Conservation (phyloP, 768 basidiomycete genomes). For the Plicaturopsis crispa region DNA sequence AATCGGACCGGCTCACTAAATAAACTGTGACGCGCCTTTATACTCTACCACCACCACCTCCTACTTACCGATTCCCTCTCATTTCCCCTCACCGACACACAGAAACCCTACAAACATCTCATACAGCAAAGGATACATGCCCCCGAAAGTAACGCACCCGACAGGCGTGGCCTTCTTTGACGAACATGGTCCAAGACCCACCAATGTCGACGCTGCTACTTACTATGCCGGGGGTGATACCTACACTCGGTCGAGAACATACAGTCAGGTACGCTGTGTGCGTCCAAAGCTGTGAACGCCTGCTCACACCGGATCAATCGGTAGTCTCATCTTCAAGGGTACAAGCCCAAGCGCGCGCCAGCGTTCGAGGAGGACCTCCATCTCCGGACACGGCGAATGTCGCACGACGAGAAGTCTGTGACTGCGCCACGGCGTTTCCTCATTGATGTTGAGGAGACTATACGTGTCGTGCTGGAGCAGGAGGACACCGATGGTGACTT, state of each 20-base stretch:
- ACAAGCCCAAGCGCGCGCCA: slow-evolving; percentile 62
- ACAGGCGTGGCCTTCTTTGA: no score
- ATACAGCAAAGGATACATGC: no score
- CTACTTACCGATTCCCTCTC: no score
- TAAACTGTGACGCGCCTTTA: no score
- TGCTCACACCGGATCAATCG: slow-evolving; percentile 10
- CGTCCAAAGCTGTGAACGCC: slow-evolving; percentile 5
- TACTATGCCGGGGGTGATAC: slow-evolving; percentile 82
- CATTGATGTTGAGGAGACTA: slow-evolving; percentile 97
- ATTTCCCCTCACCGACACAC: no score
- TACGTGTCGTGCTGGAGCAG: slow-evolving; percentile 92
- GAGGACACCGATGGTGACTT: slow-evolving; percentile 98
- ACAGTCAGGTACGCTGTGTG: slow-evolving; percentile 62
- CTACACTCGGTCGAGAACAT: slow-evolving; percentile 79
- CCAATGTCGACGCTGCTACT: slow-evolving; percentile 62
- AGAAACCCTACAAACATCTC: no score
- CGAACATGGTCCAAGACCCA: slow-evolving; percentile 29
- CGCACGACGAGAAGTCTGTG: slow-evolving; percentile 86
- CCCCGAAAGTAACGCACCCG: slow-evolving; percentile 59
- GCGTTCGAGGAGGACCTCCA: slow-evolving; percentile 76
- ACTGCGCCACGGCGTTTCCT: slow-evolving; percentile 78
- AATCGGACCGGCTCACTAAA: no score
- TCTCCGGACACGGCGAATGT: slow-evolving; percentile 68
- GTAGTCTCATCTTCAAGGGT: slow-evolving; percentile 67
- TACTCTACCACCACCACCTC: no score